Base-by-base conservation (phyloP, 2,329 filamentous ascomycete genomes). In the Didymella exigua region DNA sequence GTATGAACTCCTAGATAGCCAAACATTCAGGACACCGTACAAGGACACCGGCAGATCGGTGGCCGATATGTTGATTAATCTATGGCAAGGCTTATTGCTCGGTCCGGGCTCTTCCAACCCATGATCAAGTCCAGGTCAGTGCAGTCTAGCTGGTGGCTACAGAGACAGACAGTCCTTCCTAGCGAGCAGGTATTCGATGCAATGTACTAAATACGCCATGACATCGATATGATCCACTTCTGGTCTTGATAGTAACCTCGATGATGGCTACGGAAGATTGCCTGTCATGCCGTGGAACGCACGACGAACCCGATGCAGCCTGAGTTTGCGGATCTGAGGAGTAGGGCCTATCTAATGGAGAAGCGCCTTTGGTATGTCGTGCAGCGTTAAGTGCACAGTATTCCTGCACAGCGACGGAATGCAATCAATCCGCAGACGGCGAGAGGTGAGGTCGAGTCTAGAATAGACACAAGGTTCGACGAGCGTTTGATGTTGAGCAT, bases 401-500 rank as follows among this genome's bases (percentile, higher is more conserved):
- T 13, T 38, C 13, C 19, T 0, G n/a, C n/a, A n/a, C n/a, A n/a
- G n/a, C n/a, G n/a, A n/a, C n/a, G n/a, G n/a, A n/a, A n/a, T n/a
- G n/a, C 27, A n/a, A 10, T 18, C n/a, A 11, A 9, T 24, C 27
- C 41, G 41, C 19, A 19, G 11, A 8, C 19, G 3, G n/a, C 46
- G 19, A 52, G 34, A 46, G 29, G 42, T 46, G 49, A 52, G n/a
- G 51, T 54, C 14, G 27, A 5, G 18, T 40, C 30, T 40, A 13
- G 26, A 34, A 8, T 40, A 16, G 26, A 23, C 5, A 49, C 26
- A 44, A 44, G 36, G 51, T 54, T 54, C 26, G 30, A 16, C 27
- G 23, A 36, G 10, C 19, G 51, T 54, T 48, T 49, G 51, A 49
- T 18, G 16, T 49, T 49, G 44, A 49, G 19, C 19, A 33, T 19